Conservation (phyloP, 805 yeast species). For the Suhomyces sp. region DNA sequence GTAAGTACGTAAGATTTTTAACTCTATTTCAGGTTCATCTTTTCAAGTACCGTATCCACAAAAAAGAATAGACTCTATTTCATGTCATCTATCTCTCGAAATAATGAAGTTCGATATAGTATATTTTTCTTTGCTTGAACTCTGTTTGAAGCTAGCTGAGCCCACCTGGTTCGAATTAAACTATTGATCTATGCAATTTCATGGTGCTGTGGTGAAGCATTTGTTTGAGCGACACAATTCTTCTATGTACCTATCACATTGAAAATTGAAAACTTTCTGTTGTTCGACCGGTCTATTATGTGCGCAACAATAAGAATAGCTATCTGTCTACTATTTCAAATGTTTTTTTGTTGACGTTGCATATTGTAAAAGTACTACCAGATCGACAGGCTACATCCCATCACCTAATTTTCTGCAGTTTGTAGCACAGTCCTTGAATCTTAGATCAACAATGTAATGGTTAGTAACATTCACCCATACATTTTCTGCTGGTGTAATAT, state of each 20-base stretch:
- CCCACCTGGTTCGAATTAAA: not conserved
- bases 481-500: not conserved
- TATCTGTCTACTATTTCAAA: not conserved
- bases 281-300: not conserved
- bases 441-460: not conserved
- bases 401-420: not conserved
- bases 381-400: not conserved
- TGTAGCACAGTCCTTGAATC: not conserved
- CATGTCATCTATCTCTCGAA: not conserved
- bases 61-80: not conserved
- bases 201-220: not conserved
- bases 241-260: too few relatives aligned
- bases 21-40: too few relatives aligned
- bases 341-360: not conserved
- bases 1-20: too few relatives aligned
- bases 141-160: not conserved
- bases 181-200: not conserved
- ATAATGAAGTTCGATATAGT: not conserved
- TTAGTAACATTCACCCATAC: not conserved
- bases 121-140: not conserved
- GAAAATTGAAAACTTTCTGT: too few relatives aligned
- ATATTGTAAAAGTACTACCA: too few relatives aligned
- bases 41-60: not conserved
- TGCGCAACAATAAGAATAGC: not conserved
- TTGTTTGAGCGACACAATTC: not conserved